Percentiles rank a stretch among this genome's conserved stretches.
phyloP scores from a whole-genome alignment of 179 eudicot genomes.

The Beta macrorhiza region DNA sequence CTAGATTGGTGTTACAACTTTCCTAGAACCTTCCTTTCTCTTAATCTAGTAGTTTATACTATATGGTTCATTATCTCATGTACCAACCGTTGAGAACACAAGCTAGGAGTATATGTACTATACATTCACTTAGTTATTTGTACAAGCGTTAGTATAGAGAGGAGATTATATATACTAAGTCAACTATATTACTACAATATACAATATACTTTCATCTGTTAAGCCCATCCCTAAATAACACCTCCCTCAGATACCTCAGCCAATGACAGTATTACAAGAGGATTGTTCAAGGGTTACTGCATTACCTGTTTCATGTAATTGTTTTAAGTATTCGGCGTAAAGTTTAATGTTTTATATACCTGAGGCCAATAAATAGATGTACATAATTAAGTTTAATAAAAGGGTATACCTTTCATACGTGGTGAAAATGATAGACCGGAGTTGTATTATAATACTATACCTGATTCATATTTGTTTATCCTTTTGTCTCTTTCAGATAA shows the following conservation, averaged over 20 bases:
- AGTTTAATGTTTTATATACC: background rate
- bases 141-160: background rate
- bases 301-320: constrained; percentile 2
- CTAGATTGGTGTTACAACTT: background rate
- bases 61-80: background rate
- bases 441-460: too few species aligned
- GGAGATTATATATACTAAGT: constrained; percentile 21
- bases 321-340: background rate
- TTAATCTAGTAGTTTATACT: background rate
- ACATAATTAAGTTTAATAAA: background rate
- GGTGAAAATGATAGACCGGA: background rate
- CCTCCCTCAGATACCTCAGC: constrained; percentile 37
- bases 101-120: constrained; percentile 4
- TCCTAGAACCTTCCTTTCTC: background rate
- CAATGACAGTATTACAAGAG: constrained; percentile 9
- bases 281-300: background rate
- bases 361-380: background rate
- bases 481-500: constrained; percentile 6
- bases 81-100: constrained; percentile 2
- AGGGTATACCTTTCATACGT: constrained; percentile 1
- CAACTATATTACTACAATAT: constrained; percentile 28
- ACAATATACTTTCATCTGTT: background rate
- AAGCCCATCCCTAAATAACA: constrained; percentile 35
- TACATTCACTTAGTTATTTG: background rate
- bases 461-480: too few species aligned